A percentile compares a stretch with the other conserved stretches of the same genome.
Evolutionary conservation across 192 early-diverging fungal genomes (phyloP).

Genomic region (Coemansia guatemalensis): DNA sequence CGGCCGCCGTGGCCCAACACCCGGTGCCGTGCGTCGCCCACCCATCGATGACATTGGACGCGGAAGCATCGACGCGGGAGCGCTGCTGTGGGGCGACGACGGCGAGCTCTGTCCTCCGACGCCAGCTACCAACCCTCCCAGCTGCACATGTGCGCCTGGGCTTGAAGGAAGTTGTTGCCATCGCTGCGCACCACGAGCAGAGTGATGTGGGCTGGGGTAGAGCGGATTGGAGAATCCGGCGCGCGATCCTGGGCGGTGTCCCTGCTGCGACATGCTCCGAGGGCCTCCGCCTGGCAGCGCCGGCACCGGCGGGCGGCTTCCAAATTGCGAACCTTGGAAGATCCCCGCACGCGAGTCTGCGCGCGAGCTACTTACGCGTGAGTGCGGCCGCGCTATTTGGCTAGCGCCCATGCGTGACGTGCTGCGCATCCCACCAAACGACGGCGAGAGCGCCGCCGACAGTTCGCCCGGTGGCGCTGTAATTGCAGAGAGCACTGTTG

Average conservation of each 20-base stretch:
- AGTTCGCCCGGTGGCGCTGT: constrained; percentile 46
- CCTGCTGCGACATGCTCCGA: constrained; percentile 48
- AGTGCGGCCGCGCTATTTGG: constrained; percentile 30
- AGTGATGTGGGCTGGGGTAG: constrained; percentile 10
- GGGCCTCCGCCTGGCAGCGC: constrained; percentile 20
- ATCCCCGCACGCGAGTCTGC: constrained; percentile 29
- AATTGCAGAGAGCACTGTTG: constrained; percentile 38
- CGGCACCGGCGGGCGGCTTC: constrained; percentile 15
- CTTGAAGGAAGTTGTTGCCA: constrained; percentile 6
- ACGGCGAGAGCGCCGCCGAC: constrained; percentile 32
- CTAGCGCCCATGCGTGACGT: constrained; percentile 37
- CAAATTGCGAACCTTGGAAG: background rate
- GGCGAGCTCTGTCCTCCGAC: constrained; percentile 6
- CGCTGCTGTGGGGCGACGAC: constrained; percentile 5
- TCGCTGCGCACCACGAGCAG: background rate
- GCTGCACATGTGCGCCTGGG: constrained; percentile 3
- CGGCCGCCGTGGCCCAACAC: constrained; percentile 19
- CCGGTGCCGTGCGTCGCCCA: constrained; percentile 13
- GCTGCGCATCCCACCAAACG: constrained; percentile 41
- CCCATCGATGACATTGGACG: constrained; percentile 20
- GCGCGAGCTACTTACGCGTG: constrained; percentile 32
- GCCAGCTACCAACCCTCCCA: background rate
- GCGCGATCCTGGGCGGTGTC: constrained; percentile 34
- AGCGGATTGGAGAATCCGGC: constrained; percentile 29
- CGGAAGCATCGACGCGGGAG: constrained; percentile 15